A percentile compares a stretch with the other conserved stretches of the same genome.
Evolutionary conservation across 345 rosid genomes (phyloP).

Genomic region (Lepidium aucheri): DNA sequence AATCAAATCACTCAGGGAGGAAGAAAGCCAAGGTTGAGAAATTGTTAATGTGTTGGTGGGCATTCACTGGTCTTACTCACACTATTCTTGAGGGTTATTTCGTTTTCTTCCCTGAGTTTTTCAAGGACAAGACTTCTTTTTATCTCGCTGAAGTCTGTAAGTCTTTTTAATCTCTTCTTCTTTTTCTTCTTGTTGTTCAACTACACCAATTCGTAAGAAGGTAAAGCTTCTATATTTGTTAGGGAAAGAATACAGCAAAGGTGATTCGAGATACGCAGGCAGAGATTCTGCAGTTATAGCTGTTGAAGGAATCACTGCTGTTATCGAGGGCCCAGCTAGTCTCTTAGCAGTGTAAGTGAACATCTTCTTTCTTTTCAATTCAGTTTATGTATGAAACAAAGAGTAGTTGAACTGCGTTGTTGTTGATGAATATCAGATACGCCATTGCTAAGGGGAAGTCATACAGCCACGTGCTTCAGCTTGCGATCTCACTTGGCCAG

Average conservation of each 20-base stretch:
- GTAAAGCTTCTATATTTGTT: conserved; percentile 13
- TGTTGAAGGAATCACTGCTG: conserved; percentile 87
- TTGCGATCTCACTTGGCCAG: conserved; percentile 77
- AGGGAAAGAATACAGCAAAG: conserved; percentile 99
- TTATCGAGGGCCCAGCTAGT: conserved; percentile 74
- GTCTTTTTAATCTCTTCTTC: conserved; percentile 21
- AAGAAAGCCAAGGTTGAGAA: conserved; percentile 46
- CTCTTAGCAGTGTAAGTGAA: conserved; percentile 62
- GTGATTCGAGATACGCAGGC: conserved; percentile 84
- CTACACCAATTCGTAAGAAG: not conserved
- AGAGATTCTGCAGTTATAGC: conserved; percentile 65
- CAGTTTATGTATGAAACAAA: not conserved
- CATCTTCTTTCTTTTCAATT: not conserved
- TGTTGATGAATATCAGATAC: conserved; percentile 34
- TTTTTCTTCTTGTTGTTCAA: not conserved
- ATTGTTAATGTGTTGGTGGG: conserved; percentile 95
- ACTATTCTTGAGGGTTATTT: conserved; percentile 81
- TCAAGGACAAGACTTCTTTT: conserved; percentile 55
- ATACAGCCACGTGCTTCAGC: conserved; percentile 77
- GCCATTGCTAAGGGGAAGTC: conserved; percentile 75
- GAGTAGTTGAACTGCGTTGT: not conserved
- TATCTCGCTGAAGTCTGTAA: conserved; percentile 94
- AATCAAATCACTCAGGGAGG: conserved; percentile 3
- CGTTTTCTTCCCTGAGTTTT: conserved; percentile 83
- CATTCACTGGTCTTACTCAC: conserved; percentile 89